Percentiles rank a stretch among this genome's conserved stretches.
Evolutionary conservation across 164 flowering plant species (phyloP).

Genomic region (Saururus chinensis): DNA sequence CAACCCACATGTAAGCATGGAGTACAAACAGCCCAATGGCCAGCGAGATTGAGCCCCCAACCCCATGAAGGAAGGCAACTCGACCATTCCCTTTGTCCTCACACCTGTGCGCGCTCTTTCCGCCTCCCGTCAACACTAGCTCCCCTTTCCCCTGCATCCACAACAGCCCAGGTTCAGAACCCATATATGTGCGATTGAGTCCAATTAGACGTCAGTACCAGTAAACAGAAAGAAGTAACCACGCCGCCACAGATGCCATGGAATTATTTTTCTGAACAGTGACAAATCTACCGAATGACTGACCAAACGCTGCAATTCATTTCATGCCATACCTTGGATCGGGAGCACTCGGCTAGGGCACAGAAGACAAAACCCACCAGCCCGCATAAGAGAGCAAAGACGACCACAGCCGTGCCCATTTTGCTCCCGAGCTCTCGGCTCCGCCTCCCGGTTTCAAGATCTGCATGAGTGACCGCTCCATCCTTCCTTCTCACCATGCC

Average conservation of each 20-base stretch:
- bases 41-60: neutral
- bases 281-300: no score
- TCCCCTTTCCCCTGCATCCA: no score
- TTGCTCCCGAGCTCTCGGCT: neutral
- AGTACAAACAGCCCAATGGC: neutral
- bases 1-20: neutral
- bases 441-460: neutral
- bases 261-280: no score
- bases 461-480: neutral
- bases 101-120: neutral
- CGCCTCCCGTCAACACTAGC: neutral
- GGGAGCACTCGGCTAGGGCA: neutral
- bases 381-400: neutral
- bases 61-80: neutral
- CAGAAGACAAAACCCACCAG: neutral
- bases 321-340: constrained; percentile 3
- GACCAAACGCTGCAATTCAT: no score
- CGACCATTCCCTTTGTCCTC: neutral
- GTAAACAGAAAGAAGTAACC: no score
- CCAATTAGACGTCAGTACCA: no score
- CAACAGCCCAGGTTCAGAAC: no score
- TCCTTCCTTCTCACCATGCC: neutral
- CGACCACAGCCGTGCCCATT: neutral
- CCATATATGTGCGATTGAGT: no score
- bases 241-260: no score